These are phyloP conservation scores for Microsporum ferrugineum DNA, from an alignment of 2,329 filamentous ascomycete genomes.

Conservation along the genomic window DNA sequence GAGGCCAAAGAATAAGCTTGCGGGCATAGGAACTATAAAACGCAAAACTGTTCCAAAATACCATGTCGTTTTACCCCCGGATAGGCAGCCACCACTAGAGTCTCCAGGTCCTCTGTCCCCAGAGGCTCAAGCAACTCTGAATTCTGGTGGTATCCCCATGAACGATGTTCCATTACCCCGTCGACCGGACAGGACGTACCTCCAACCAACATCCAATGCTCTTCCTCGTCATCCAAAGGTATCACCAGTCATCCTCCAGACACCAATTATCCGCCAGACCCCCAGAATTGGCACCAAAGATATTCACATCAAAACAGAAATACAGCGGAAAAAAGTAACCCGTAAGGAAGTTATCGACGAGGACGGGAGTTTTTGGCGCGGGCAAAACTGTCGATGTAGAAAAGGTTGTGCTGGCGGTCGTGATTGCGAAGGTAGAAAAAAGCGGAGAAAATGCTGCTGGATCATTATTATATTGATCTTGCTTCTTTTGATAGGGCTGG, in stretches of 20 bases:
- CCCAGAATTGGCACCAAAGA: constrained; percentile 21
- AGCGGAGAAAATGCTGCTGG: constrained; percentile 47
- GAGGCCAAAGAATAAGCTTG: background rate
- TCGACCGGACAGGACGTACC: constrained; percentile 17
- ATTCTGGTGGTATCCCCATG: constrained; percentile 47
- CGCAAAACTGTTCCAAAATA: constrained; percentile 34
- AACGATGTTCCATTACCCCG: constrained; percentile 48
- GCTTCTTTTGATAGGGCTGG: constrained; percentile 22
- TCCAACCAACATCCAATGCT: constrained; percentile 25
- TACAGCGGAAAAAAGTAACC: constrained; percentile 47
- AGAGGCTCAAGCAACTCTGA: constrained; percentile 50
- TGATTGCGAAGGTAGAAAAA: constrained; percentile 53
- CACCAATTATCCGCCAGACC: background rate
- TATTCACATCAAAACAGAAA: constrained; percentile 34
- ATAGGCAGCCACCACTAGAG: constrained; percentile 40
- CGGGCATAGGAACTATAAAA: background rate
- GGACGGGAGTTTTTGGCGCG: constrained; percentile 54
- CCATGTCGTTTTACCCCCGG: constrained; percentile 48
- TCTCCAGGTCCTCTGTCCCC: constrained; percentile 54
- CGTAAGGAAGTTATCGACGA: constrained; percentile 53
- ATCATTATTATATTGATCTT: constrained; percentile 41
- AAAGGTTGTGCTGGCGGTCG: constrained; percentile 54
- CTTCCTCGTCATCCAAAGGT: constrained; percentile 21
- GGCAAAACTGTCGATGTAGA: constrained; percentile 50
- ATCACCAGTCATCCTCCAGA: background rate